Percentiles rank a stretch among this genome's conserved stretches.
Conservation (phyloP, 495 filamentous ascomycete species). For the Talaromyces adpressus region DNA sequence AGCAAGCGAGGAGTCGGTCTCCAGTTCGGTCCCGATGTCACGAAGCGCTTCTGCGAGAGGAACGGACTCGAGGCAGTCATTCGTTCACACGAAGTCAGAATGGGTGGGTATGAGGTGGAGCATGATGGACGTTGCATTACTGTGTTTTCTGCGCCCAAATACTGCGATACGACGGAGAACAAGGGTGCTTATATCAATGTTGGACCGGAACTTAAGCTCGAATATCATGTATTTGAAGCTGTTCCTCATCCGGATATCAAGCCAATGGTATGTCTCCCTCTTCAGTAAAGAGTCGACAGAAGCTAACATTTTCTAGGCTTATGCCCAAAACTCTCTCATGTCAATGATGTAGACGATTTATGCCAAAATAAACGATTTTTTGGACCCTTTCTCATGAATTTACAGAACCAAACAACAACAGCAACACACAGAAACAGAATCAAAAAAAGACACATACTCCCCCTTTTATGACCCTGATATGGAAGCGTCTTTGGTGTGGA, state of each 20-base stretch:
- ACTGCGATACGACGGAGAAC: conserved; percentile 97
- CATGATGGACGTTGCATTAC: conserved; percentile 96
- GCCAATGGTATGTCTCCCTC: conserved; percentile 66
- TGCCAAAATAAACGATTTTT: conserved; percentile 10
- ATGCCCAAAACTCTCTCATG: conserved; percentile 73
- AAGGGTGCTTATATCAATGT: conserved; percentile 99
- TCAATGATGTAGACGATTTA: conserved; percentile 45
- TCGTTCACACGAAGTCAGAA: conserved; percentile 93
- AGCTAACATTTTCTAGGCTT: conserved; percentile 45
- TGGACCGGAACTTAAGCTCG: conserved; percentile 81
- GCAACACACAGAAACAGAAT: background rate
- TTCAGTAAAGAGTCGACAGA: conserved; percentile 19
- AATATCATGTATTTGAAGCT: conserved; percentile 88
- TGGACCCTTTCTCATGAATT: background rate
- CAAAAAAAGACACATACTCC: background rate
- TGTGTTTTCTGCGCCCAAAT: conserved; percentile 97
- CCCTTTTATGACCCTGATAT: conserved; percentile 1
- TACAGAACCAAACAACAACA: background rate
- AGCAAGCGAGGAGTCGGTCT: conserved; percentile 96
- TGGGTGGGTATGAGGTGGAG: conserved; percentile 97
- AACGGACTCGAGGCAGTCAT: conserved; percentile 95
- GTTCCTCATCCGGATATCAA: conserved; percentile 92
- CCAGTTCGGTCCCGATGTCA: conserved; percentile 95
- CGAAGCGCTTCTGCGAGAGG: conserved; percentile 91
- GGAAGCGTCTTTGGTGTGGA: conserved; percentile 3